Evolutionary conservation across 345 rosid species (phyloP), one percentile per base, ranked within the genome.

Genomic region (Draba incana): DNA sequence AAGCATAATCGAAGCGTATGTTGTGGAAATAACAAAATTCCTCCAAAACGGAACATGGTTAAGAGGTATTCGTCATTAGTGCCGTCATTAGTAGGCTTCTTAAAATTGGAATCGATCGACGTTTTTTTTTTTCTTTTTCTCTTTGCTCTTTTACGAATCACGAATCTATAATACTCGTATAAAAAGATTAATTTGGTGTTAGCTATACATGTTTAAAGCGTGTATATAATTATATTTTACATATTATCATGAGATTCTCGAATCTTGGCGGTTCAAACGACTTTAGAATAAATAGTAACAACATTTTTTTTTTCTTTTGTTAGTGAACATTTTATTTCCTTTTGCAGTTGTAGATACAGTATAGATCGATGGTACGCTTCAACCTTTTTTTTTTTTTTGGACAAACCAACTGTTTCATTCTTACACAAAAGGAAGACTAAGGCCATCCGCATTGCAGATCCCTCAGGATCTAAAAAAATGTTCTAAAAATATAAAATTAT

Each of bases 211-310:
- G 42, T 12, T 58, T 41, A 41, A 57, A 41, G n/a, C n/a, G n/a
- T n/a, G n/a, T n/a, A n/a, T n/a, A n/a, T n/a, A n/a, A n/a, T n/a
- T n/a, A n/a, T n/a, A n/a, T n/a, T n/a, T n/a, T 31, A n/a, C 24
- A 54, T 31, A 25, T 12, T 20, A 28, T 25, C 50, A 24, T 33
- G 35, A 33, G 43, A 30, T 38, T 57, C 20, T 57, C 41, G 41
- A 57, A 68, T 48, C 57, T 47, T 57, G 37, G 23, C 6, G 10
- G 23, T 48, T 57, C 57, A 58, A 27, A 15, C 48, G 72, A 47
- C 64, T 47, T 47, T 20, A 30, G 24, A 30, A 30, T 42, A 53
- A 8, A 31, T 24, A 33, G 55, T 20, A 20, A 20, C 5, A 28
- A 43, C 53, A 54, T 48, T 28, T 48, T 10, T 10, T 23, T 13